A percentile compares a stretch with the other conserved stretches of the same genome.
Conservation (phyloP, 2,329 filamentous ascomycete species). For the Sporothrix globosa region DNA sequence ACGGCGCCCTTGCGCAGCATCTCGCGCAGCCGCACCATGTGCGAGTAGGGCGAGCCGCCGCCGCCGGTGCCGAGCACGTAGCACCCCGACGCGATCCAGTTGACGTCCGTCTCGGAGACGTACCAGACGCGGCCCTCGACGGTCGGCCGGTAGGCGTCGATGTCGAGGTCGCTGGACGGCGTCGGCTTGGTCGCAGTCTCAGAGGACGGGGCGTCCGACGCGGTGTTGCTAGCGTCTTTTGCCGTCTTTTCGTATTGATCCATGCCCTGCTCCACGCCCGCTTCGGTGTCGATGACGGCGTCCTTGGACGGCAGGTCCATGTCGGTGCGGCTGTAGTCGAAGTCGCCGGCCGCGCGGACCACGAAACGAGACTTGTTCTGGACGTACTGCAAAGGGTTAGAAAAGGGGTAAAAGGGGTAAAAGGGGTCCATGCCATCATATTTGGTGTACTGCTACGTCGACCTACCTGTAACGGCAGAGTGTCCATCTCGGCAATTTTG, state of each 20-base stretch:
- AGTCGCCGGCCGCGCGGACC: conserved; percentile 62
- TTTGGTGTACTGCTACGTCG: not conserved
- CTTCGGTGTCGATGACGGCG: not conserved
- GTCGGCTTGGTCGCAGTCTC: not conserved
- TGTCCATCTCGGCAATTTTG: conserved; percentile 57
- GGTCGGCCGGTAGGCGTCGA: conserved; percentile 53
- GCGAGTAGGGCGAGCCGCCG: conserved; percentile 58
- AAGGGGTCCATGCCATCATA: too few relatives aligned
- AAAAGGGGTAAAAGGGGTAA: too few relatives aligned
- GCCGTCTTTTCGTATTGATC: conserved; percentile 40
- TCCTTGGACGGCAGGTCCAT: not conserved
- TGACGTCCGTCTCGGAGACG: conserved; percentile 60
- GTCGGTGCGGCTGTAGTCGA: conserved; percentile 49
- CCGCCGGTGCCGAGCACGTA: conserved; percentile 66
- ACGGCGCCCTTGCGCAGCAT: conserved; percentile 55
- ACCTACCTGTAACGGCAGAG: conserved; percentile 55
- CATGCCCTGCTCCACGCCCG: conserved; percentile 33
- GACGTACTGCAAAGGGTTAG: conserved; percentile 48
- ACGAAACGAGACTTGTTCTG: conserved; percentile 60
- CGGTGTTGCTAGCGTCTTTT: not conserved
- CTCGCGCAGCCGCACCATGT: conserved; percentile 55
- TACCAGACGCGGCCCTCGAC: conserved; percentile 59
- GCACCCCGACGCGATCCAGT: conserved; percentile 61
- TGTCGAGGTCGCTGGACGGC: conserved; percentile 36
- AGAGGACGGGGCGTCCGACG: too few relatives aligned